phyloP scores from a whole-genome alignment of 345 rosid species.

The Camelina laxa region DNA sequence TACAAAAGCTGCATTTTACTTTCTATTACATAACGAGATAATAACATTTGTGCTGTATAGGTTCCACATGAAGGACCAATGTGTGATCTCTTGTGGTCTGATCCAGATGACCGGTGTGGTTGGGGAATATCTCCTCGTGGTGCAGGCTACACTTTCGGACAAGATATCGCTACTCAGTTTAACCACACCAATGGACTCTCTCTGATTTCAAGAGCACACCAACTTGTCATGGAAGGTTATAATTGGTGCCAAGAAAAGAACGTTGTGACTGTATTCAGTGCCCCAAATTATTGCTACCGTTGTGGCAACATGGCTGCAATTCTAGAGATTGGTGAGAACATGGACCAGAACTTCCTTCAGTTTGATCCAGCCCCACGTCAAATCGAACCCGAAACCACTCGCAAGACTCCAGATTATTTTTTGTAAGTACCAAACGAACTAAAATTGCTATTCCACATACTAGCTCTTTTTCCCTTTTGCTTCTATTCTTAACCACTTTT shows the following conservation, averaged over 20 bases:
- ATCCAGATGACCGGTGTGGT: constrained; percentile 95
- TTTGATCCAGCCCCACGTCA: constrained; percentile 96
- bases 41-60: constrained; percentile 43
- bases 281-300: constrained; percentile 92
- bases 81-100: constrained; percentile 98
- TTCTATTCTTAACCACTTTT: neutral
- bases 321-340: constrained; percentile 89
- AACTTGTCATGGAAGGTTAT: constrained; percentile 95
- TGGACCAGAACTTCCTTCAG: constrained; percentile 95
- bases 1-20: neutral
- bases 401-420: constrained; percentile 98
- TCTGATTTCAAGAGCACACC: constrained; percentile 94
- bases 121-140: constrained; percentile 99
- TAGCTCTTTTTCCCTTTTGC: constrained; percentile 9
- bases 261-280: constrained; percentile 94
- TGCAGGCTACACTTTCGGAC: constrained; percentile 95
- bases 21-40: neutral
- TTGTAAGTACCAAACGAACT: constrained; percentile 58
- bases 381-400: constrained; percentile 88
- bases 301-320: constrained; percentile 99
- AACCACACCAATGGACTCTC: constrained; percentile 87
- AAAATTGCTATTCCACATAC: neutral
- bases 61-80: constrained; percentile 99
- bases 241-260: constrained; percentile 98
- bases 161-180: constrained; percentile 84